These are phyloP conservation scores for Lepidium sativum DNA, from an alignment of 345 rosid species.

Conservation along the genomic window DNA sequence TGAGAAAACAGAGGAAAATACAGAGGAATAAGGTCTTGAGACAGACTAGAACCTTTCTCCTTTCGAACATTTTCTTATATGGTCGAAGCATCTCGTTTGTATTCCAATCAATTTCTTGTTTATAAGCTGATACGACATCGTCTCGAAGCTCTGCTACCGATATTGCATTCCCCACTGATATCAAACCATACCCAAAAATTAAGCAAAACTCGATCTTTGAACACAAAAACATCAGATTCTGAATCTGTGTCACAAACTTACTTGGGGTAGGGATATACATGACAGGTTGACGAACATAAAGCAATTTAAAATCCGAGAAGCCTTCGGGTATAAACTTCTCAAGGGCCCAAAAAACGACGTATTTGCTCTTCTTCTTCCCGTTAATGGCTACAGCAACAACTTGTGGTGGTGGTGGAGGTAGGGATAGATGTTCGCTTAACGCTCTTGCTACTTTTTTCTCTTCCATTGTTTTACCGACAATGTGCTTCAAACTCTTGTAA, in stretches of 20 bases:
- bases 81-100: slow-evolving; percentile 51
- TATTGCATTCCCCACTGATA: slow-evolving; percentile 62
- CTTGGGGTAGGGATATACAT: slow-evolving; percentile 73
- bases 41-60: slow-evolving; percentile 44
- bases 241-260: slow-evolving; percentile 30
- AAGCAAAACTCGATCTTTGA: not conserved
- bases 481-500: not conserved
- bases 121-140: slow-evolving; percentile 68
- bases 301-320: slow-evolving; percentile 44
- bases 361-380: slow-evolving; percentile 56
- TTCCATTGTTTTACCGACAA: slow-evolving; percentile 11
- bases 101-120: slow-evolving; percentile 62
- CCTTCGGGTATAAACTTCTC: slow-evolving; percentile 51
- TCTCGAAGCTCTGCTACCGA: slow-evolving; percentile 70
- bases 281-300: slow-evolving; percentile 58
- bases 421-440: slow-evolving; percentile 16
- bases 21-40: not conserved
- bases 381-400: slow-evolving; percentile 57
- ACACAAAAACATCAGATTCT: not conserved
- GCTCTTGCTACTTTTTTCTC: not conserved
- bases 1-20: not conserved
- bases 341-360: slow-evolving; percentile 42
- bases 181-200: not conserved
- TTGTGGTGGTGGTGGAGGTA: slow-evolving; percentile 32
- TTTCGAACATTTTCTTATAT: slow-evolving; percentile 53